These are phyloP conservation scores for Nannochloropsis oceanica DNA, from an alignment of 108 stramenopile species.

Conservation along the genomic window DNA sequence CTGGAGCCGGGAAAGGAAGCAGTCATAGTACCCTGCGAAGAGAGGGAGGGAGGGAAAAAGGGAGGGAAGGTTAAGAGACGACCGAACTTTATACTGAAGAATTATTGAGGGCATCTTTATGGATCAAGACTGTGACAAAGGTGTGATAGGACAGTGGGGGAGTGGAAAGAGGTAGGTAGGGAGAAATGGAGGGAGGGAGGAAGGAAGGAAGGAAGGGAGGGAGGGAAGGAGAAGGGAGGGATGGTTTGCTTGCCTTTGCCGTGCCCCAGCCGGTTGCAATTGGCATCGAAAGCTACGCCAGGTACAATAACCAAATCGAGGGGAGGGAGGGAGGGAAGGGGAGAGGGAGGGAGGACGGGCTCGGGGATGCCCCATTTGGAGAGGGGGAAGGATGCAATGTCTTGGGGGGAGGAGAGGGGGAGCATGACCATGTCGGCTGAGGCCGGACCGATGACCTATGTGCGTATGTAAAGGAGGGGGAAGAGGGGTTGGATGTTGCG, in stretches of 20 bases:
- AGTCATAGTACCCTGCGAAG: neutral
- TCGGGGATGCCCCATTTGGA: slow-evolving; percentile 41
- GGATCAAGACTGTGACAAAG: too few species aligned
- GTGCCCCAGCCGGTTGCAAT: slow-evolving; percentile 36
- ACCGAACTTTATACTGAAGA: too few species aligned
- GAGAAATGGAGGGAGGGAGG: neutral
- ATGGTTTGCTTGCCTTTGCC: slow-evolving; percentile 22
- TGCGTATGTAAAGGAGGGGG: neutral
- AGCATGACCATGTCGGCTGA: slow-evolving; percentile 34
- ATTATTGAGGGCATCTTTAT: too few species aligned
- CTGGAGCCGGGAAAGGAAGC: neutral
- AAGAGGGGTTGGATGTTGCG: neutral
- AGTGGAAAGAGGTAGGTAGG: too few species aligned
- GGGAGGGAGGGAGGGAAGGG: neutral
- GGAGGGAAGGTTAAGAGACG: neutral
- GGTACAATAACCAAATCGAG: slow-evolving; percentile 29
- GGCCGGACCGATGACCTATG: slow-evolving; percentile 15
- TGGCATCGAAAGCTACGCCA: slow-evolving; percentile 24
- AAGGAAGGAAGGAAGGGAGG: neutral
- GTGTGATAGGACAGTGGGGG: too few species aligned
- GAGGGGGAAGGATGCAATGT: slow-evolving; percentile 31
- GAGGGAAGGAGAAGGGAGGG: neutral
- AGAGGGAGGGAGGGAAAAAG: neutral
- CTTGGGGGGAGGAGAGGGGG: slow-evolving; percentile 14
- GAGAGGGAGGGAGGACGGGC: slow-evolving; percentile 6